A percentile compares a stretch with the other conserved stretches of the same genome.
Conservation (phyloP, 2,329 filamentous ascomycete genomes). For the Fusarium sp. region DNA sequence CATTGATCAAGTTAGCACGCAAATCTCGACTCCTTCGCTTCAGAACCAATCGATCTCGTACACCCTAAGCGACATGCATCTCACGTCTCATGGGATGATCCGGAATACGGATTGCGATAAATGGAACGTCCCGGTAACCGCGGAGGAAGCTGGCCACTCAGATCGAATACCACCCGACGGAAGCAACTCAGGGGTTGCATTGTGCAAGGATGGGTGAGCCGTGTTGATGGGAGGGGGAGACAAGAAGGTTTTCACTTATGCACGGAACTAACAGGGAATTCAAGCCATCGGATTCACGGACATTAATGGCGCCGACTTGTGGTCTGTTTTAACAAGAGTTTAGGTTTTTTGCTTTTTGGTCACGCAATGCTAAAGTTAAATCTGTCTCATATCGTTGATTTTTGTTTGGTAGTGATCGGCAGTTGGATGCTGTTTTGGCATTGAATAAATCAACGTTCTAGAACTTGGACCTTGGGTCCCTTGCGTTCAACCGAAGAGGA, state of each 20-base stretch:
- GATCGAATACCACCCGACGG: neutral
- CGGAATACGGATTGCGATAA: neutral
- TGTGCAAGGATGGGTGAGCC: neutral
- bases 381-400: neutral
- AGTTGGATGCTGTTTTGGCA: neutral
- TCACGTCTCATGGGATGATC: neutral
- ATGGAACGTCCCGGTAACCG: neutral
- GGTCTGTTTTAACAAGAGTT: neutral
- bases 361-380: neutral
- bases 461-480: neutral
- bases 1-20: neutral
- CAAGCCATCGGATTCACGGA: neutral
- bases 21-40: neutral
- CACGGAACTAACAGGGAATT: neutral
- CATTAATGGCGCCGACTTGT: neutral
- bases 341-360: neutral
- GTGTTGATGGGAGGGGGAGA: neutral
- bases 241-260: neutral
- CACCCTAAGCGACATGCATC: neutral
- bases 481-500: neutral
- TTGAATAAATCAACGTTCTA: neutral
- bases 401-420: neutral
- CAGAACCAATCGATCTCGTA: neutral
- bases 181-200: neutral
- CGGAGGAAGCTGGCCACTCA: neutral